Evolutionary conservation across 805 yeast species (phyloP).

Genomic region (Hanseniaspora lachancei): DNA sequence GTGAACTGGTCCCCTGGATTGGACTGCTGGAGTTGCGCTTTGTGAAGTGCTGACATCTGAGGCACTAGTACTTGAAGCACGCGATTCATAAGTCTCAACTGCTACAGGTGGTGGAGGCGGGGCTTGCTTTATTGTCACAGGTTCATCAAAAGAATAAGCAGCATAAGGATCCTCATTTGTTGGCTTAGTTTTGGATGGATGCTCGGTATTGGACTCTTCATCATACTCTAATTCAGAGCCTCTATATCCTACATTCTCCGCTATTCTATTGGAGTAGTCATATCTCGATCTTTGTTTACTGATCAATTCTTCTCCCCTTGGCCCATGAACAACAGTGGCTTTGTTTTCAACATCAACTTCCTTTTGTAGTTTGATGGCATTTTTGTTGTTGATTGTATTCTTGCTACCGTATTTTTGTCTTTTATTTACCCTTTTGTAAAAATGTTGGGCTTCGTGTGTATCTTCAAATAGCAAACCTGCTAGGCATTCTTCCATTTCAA

Average conservation of each 20-base stretch:
- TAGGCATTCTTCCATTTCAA: slow-evolving; percentile 80
- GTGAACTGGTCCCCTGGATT: slow-evolving; percentile 11
- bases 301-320: slow-evolving; percentile 26
- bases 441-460: slow-evolving; percentile 72
- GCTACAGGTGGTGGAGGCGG: slow-evolving; percentile 10
- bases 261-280: slow-evolving; percentile 15
- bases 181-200: slow-evolving; percentile 1
- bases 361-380: slow-evolving; percentile 70
- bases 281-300: slow-evolving; percentile 25
- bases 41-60: not conserved
- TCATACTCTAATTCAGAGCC: slow-evolving; percentile 8
- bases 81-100: slow-evolving; percentile 15
- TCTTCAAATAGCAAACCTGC: slow-evolving; percentile 86
- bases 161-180: slow-evolving; percentile 4
- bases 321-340: slow-evolving; percentile 63
- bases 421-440: slow-evolving; percentile 59
- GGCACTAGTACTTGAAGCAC: not conserved
- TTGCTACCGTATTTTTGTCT: slow-evolving; percentile 77
- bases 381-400: slow-evolving; percentile 72
- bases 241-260: slow-evolving; percentile 15
- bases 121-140: slow-evolving; percentile 1
- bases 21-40: slow-evolving; percentile 12
- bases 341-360: slow-evolving; percentile 42
- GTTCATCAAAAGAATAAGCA: slow-evolving; percentile 1
- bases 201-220: slow-evolving; percentile 13